phyloP scores from a whole-genome alignment of 2,329 filamentous ascomycete species.

The Aspergillus sp. region DNA sequence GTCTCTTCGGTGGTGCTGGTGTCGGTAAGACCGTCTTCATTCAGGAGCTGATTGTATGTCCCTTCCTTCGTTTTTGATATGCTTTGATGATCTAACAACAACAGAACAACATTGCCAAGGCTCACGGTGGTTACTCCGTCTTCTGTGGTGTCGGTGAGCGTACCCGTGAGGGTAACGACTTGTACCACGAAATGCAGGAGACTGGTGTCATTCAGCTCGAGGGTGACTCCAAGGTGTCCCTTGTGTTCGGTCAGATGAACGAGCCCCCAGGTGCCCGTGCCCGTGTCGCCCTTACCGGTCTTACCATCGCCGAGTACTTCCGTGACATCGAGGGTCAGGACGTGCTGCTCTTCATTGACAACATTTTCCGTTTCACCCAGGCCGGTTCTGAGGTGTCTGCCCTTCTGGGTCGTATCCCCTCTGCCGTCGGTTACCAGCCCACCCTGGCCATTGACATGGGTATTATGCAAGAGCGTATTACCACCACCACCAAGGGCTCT shows the following conservation, averaged over 20 bases:
- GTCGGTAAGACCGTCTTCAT: conserved; percentile 99
- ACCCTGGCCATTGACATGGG: conserved; percentile 98
- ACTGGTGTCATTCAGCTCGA: conserved; percentile 99
- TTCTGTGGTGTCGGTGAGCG: conserved; percentile 99
- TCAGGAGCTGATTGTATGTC: conserved; percentile 87
- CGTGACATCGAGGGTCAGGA: conserved; percentile 76
- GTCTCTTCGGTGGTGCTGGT: conserved; percentile 99
- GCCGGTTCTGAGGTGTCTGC: conserved; percentile 99
- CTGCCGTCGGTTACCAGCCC: conserved; percentile 99
- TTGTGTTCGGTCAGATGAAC: conserved; percentile 99
- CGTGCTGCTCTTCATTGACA: conserved; percentile 99
- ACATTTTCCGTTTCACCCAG: conserved; percentile 99
- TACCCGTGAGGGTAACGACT: conserved; percentile 99
- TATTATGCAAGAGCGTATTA: conserved; percentile 99
- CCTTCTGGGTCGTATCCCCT: conserved; percentile 98
- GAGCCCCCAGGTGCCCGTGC: conserved; percentile 99
- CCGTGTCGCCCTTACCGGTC: conserved; percentile 96
- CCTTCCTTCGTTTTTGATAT: background rate
- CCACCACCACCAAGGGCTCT: conserved; percentile 98
- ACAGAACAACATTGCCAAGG: conserved; percentile 99
- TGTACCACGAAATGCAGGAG: conserved; percentile 99
- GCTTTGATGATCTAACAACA: background rate
- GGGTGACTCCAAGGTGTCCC: conserved; percentile 97
- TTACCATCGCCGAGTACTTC: conserved; percentile 66
- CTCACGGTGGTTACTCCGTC: conserved; percentile 99